A percentile compares a stretch with the other conserved stretches of the same genome.
Evolutionary conservation across 2,329 filamentous ascomycete species (phyloP).

Genomic region (Passalora sequoiae): DNA sequence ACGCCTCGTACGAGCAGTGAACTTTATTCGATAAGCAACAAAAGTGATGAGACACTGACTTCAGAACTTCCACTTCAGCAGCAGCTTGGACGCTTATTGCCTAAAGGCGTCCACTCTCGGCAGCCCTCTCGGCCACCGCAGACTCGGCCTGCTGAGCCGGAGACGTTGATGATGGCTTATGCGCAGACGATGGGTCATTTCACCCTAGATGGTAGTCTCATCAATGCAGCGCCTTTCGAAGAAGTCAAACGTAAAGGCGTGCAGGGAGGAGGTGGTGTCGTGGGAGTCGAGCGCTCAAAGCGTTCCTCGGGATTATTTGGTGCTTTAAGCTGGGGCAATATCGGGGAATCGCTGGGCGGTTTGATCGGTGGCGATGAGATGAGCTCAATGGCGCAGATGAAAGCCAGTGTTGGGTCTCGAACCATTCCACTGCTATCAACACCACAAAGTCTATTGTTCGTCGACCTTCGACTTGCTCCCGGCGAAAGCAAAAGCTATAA

Average conservation of each 20-base stretch:
- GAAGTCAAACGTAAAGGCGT: conserved; percentile 93
- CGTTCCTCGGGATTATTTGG: conserved; percentile 74
- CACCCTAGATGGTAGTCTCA: conserved; percentile 80
- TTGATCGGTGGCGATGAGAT: conserved; percentile 80
- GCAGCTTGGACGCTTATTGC: conserved; percentile 48
- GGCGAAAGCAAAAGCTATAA: conserved; percentile 85
- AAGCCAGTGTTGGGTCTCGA: conserved; percentile 76
- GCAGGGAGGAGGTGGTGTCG: conserved; percentile 75
- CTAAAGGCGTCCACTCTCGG: conserved; percentile 38
- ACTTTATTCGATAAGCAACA: conserved; percentile 91
- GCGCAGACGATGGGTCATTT: conserved; percentile 92
- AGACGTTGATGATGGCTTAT: conserved; percentile 96
- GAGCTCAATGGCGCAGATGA: conserved; percentile 94
- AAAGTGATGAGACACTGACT: conserved; percentile 85
- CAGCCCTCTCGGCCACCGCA: conserved; percentile 39
- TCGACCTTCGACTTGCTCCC: conserved; percentile 79
- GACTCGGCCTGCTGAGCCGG: conserved; percentile 52
- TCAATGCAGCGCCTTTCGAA: conserved; percentile 86
- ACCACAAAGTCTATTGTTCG: conserved; percentile 91
- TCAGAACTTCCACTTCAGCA: conserved; percentile 67
- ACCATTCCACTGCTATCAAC: conserved; percentile 89
- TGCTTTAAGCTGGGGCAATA: conserved; percentile 78
- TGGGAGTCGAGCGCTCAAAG: conserved; percentile 71
- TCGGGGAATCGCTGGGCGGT: conserved; percentile 83
- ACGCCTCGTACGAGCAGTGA: conserved; percentile 90